phyloP scores from a whole-genome alignment of 139 green algal species.

The Asterochloris sp. region DNA sequence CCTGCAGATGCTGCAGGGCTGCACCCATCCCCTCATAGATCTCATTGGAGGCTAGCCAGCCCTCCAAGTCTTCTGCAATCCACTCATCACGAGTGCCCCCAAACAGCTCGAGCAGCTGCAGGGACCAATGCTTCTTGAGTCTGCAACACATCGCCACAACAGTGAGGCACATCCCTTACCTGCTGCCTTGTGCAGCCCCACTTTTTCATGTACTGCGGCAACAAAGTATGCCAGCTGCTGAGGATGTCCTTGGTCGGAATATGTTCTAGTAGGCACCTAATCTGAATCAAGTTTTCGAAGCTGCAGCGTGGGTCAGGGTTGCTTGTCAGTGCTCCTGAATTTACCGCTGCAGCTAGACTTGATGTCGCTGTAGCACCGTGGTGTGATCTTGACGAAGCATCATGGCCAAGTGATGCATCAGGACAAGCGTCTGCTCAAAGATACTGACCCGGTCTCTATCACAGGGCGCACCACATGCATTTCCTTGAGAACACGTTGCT shows the following conservation, averaged over 20 bases:
- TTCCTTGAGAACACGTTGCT: slow-evolving; percentile 70
- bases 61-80: slow-evolving; percentile 84
- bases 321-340: no score
- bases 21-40: slow-evolving; percentile 87
- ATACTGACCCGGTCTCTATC: slow-evolving; percentile 88
- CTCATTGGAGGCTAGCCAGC: slow-evolving; percentile 91
- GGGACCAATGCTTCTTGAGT: neutral
- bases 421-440: neutral
- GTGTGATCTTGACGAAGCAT: neutral
- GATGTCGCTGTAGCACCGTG: neutral
- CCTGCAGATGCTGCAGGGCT: slow-evolving; percentile 52
- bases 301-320: slow-evolving; percentile 26
- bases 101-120: slow-evolving; percentile 88
- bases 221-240: slow-evolving; percentile 62
- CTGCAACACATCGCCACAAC: neutral
- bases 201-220: slow-evolving; percentile 67
- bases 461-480: slow-evolving; percentile 89
- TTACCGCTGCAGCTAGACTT: neutral
- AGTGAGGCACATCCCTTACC: slow-evolving; percentile 27
- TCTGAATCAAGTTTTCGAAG: slow-evolving; percentile 97
- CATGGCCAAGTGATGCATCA: neutral
- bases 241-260: slow-evolving; percentile 75
- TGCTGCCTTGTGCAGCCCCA: slow-evolving; percentile 67
- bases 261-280: slow-evolving; percentile 82
- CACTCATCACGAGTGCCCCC: slow-evolving; percentile 87